These are phyloP conservation scores for Massarina eburnea DNA, from an alignment of 2,329 filamentous ascomycete species.

Conservation along the genomic window DNA sequence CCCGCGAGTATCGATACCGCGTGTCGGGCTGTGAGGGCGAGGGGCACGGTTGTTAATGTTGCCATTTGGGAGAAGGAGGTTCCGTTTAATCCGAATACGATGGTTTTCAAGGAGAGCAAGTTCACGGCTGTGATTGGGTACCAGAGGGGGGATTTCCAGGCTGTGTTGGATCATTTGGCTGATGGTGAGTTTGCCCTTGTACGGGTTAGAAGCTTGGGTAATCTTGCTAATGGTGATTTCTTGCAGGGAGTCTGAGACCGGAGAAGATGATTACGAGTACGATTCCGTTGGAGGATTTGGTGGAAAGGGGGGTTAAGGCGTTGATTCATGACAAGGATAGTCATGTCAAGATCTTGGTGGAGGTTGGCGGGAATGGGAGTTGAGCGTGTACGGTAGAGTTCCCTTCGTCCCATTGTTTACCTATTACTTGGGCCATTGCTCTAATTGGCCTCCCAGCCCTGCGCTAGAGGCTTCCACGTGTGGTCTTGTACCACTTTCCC, in stretches of 20 bases:
- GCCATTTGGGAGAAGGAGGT: conserved; percentile 64
- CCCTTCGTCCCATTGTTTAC: conserved; percentile 36
- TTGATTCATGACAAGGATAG: conserved; percentile 62
- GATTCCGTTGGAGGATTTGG: conserved; percentile 58
- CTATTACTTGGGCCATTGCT: no score
- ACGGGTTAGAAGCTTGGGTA: neutral
- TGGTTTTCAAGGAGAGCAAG: conserved; percentile 57
- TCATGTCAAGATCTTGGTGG: conserved; percentile 65
- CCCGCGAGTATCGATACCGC: conserved; percentile 48
- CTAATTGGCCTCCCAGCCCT: no score
- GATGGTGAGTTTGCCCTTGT: conserved; percentile 25
- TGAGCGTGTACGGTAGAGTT: conserved; percentile 18
- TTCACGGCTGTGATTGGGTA: conserved; percentile 56
- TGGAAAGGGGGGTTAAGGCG: conserved; percentile 59
- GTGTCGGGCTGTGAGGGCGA: conserved; percentile 52
- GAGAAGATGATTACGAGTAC: conserved; percentile 63
- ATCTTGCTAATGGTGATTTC: neutral
- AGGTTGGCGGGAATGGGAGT: conserved; percentile 30
- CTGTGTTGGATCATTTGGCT: conserved; percentile 57
- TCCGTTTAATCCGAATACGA: conserved; percentile 55
- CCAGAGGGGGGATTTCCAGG: conserved; percentile 57
- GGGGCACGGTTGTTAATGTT: conserved; percentile 65
- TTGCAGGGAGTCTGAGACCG: conserved; percentile 53
- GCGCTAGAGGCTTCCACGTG: no score
- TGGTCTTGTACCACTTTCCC: no score